Evolutionary conservation across 352 stramenopile genomes (phyloP).

Genomic region (Ophiocytium majus): DNA sequence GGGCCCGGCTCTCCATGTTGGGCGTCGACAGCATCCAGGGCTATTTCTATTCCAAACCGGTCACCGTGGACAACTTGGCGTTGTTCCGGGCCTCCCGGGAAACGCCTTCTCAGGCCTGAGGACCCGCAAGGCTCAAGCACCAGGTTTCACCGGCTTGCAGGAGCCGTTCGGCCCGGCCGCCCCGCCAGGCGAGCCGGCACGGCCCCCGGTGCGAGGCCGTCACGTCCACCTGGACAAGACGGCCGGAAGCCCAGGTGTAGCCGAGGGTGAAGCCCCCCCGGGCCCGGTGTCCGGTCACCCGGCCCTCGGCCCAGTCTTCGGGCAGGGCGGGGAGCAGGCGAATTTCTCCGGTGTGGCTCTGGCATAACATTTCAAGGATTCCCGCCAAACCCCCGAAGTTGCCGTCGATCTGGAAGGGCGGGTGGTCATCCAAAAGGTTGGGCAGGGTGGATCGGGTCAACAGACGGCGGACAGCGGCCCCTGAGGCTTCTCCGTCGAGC

Average conservation of each 20-base stretch:
- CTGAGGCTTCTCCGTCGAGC: background rate
- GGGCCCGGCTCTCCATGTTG: background rate
- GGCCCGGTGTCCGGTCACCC: background rate
- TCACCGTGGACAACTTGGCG: background rate
- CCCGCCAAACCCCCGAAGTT: background rate
- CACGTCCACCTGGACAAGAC: too few relatives aligned
- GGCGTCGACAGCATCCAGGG: background rate
- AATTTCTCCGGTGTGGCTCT: background rate
- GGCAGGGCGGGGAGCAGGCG: background rate
- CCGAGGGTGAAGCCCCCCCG: background rate
- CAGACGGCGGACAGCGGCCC: too few relatives aligned
- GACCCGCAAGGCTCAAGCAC: too few relatives aligned
- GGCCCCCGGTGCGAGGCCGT: too few relatives aligned
- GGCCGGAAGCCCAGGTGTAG: too few relatives aligned
- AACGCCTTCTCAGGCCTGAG: too few relatives aligned
- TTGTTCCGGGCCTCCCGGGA: too few relatives aligned
- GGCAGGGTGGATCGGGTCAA: too few relatives aligned
- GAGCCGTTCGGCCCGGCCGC: too few relatives aligned
- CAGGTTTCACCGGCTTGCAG: too few relatives aligned
- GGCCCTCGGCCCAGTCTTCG: background rate
- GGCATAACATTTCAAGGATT: background rate
- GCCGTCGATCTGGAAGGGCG: slow-evolving; percentile 8
- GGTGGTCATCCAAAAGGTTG: slow-evolving; percentile 1
- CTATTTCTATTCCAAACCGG: background rate
- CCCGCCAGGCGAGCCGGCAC: too few relatives aligned